Conservation (phyloP, 441 rosid species). For the Populus trichocarpa region DNA sequence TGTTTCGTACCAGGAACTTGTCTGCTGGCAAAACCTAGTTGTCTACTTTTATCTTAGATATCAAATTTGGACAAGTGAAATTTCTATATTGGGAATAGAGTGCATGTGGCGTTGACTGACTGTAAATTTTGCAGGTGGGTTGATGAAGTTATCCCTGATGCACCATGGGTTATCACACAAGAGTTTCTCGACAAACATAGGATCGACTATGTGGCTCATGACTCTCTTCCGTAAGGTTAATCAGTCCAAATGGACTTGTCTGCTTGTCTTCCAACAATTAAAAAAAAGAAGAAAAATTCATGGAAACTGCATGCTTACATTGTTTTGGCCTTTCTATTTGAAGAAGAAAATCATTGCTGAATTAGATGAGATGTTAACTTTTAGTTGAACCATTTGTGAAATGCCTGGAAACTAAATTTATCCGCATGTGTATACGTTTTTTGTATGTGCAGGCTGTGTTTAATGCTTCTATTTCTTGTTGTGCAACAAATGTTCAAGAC, state of each 20-base stretch:
- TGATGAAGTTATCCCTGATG: conserved; percentile 89
- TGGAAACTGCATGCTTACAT: background rate
- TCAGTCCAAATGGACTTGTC: background rate
- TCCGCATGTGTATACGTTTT: background rate
- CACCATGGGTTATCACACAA: conserved; percentile 77
- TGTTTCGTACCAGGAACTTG: background rate
- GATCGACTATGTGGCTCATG: conserved; percentile 69
- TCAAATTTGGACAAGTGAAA: background rate
- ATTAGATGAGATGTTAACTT: background rate
- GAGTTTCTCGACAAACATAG: conserved; percentile 80
- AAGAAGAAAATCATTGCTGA: background rate
- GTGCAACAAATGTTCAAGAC: no score
- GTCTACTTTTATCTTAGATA: background rate
- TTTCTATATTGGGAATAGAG: no score
- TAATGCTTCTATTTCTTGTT: no score
- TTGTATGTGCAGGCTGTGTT: no score
- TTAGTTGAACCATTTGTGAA: background rate
- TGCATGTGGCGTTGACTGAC: background rate
- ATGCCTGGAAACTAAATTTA: background rate
- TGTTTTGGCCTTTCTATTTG: background rate
- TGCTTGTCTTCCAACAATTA: background rate
- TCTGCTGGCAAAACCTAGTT: background rate
- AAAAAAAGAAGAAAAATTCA: background rate
- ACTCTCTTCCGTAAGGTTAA: conserved; percentile 74
- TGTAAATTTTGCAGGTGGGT: conserved; percentile 59